phyloP scores from a whole-genome alignment of 208 protist genomes.

The Crithidia mellificae region DNA sequence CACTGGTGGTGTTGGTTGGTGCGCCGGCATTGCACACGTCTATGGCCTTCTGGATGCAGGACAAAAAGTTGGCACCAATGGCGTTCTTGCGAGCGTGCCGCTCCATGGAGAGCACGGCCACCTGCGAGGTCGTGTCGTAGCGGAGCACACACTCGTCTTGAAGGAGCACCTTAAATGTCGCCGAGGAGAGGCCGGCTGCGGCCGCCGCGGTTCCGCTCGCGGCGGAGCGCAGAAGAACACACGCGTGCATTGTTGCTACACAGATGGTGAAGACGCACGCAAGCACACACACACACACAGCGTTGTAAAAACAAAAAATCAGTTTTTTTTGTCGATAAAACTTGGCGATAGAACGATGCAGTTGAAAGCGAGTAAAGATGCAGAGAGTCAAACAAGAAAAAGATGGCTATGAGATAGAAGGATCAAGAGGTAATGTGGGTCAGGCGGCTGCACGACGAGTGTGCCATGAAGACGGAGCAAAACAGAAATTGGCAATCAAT shows the following conservation, averaged over 20 bases:
- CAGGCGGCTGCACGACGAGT: no score
- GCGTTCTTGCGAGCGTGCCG: slow-evolving; percentile 62
- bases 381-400: neutral
- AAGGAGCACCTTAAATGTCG: slow-evolving; percentile 26
- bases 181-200: neutral
- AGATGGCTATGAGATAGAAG: neutral
- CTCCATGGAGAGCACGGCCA: slow-evolving; percentile 55
- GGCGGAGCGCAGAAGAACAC: slow-evolving; percentile 16
- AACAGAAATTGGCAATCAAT: no score
- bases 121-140: slow-evolving; percentile 28
- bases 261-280: no score
- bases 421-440: neutral
- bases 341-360: no score
- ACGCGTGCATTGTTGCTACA: slow-evolving; percentile 27
- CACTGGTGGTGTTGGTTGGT: slow-evolving; percentile 1
- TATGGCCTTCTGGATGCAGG: slow-evolving; percentile 48
- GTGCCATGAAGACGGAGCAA: no score
- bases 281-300: no score
- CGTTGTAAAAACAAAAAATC: neutral
- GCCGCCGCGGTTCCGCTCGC: neutral
- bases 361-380: no score
- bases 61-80: slow-evolving; percentile 48
- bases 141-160: slow-evolving; percentile 48
- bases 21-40: slow-evolving; percentile 38
- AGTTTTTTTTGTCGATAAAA: neutral